Evolutionary conservation across 2,329 filamentous ascomycete genomes (phyloP).

Genomic region (Bipolaris victoriae): DNA sequence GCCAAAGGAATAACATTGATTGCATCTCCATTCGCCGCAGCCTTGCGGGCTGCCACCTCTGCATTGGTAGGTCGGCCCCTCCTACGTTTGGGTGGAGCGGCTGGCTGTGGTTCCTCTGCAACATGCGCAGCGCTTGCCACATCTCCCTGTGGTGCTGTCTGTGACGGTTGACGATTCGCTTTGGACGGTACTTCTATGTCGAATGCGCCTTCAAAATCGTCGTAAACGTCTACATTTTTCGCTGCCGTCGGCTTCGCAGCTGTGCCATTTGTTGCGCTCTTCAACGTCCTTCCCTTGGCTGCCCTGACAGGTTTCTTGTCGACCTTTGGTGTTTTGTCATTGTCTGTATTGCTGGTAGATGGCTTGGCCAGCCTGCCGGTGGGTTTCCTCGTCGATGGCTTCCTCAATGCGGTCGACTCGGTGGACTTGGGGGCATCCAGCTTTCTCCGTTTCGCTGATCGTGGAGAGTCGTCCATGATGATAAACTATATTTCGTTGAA

Average conservation of each 20-base stretch:
- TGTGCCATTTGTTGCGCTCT: slow-evolving; percentile 20
- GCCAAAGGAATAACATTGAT: slow-evolving; percentile 20
- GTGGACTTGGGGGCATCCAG: slow-evolving; percentile 37
- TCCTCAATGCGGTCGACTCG: slow-evolving; percentile 29
- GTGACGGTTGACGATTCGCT: slow-evolving; percentile 10
- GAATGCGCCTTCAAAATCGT: slow-evolving; percentile 53
- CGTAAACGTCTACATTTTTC: slow-evolving; percentile 48
- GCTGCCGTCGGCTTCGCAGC: slow-evolving; percentile 12
- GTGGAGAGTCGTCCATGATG: slow-evolving; percentile 44
- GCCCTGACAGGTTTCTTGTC: slow-evolving; percentile 16
- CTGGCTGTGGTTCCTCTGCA: slow-evolving; percentile 23
- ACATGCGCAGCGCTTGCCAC: slow-evolving; percentile 8
- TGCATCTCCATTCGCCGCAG: slow-evolving; percentile 17
- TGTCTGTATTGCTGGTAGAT: slow-evolving; percentile 21
- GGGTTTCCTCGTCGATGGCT: slow-evolving; percentile 27
- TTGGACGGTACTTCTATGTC: slow-evolving; percentile 27
- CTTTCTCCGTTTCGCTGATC: slow-evolving; percentile 47
- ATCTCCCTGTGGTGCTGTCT: slow-evolving; percentile 17
- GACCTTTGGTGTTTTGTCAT: slow-evolving; percentile 12
- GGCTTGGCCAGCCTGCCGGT: slow-evolving; percentile 31
- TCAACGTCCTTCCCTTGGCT: slow-evolving; percentile 14
- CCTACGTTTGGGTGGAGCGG: slow-evolving; percentile 28
- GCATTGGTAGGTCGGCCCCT: slow-evolving; percentile 23
- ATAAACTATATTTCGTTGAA: background rate
- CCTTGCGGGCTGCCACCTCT: slow-evolving; percentile 23